A percentile compares a stretch with the other conserved stretches of the same genome.
Conservation (phyloP, 176 grass and related monocot genomes). For the Carex parvula region DNA sequence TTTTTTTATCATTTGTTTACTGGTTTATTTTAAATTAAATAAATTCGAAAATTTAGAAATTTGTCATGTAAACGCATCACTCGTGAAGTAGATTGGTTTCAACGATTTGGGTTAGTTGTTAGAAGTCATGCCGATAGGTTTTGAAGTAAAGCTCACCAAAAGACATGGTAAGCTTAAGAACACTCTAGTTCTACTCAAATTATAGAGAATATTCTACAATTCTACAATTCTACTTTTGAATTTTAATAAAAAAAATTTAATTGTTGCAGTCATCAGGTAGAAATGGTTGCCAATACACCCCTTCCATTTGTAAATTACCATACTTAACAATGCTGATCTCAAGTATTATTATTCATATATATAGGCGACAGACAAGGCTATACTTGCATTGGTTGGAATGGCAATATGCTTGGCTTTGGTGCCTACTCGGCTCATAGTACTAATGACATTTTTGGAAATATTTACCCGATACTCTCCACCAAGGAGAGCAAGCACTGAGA, state of each 20-base stretch:
- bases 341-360: slow-evolving; percentile 4
- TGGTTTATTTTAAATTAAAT: too few relatives aligned
- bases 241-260: background rate
- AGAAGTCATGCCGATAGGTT: too few relatives aligned
- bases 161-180: too few relatives aligned
- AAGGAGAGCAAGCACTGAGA: slow-evolving; percentile 71
- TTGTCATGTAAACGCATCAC: too few relatives aligned
- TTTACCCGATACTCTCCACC: slow-evolving; percentile 69
- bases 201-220: background rate
- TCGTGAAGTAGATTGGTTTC: too few relatives aligned
- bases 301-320: background rate
- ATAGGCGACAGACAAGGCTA: slow-evolving; percentile 72
- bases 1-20: too few relatives aligned
- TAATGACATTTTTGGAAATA: slow-evolving; percentile 70
- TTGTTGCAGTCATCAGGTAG: background rate
- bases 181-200: too few relatives aligned
- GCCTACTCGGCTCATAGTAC: slow-evolving; percentile 47
- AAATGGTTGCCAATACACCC: slow-evolving; percentile 5
- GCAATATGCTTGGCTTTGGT: slow-evolving; percentile 54
- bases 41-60: too few relatives aligned
- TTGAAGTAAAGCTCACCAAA: too few relatives aligned
- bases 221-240: background rate
- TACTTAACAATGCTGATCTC: slow-evolving; percentile 5
- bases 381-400: slow-evolving; percentile 55
- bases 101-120: too few relatives aligned